Conservation (phyloP, 768 basidiomycete genomes). For the Kwoniella europaea region DNA sequence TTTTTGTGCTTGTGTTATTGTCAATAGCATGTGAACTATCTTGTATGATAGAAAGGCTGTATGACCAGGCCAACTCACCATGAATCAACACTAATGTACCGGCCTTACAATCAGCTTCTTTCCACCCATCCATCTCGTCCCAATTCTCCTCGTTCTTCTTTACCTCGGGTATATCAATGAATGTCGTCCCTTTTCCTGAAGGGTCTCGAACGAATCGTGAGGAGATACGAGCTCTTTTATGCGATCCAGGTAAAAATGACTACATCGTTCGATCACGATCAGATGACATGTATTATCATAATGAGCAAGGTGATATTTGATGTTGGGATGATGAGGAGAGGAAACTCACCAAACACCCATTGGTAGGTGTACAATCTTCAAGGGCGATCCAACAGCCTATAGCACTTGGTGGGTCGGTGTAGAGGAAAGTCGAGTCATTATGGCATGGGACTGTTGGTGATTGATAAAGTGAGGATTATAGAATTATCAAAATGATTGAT, state of each 20-base stretch:
- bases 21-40: not conserved
- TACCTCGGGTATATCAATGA: slow-evolving; percentile 66
- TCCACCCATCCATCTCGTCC: slow-evolving; percentile 53
- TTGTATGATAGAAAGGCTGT: no score
- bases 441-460: slow-evolving; percentile 74
- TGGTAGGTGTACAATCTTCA: slow-evolving; percentile 73
- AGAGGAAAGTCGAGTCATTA: slow-evolving; percentile 84
- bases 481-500: no score
- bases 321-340: not conserved
- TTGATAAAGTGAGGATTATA: no score
- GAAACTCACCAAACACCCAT: slow-evolving; percentile 56
- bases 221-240: slow-evolving; percentile 72
- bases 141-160: slow-evolving; percentile 50
- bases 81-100: slow-evolving; percentile 94
- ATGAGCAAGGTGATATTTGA: not conserved
- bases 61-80: slow-evolving; percentile 61
- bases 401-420: slow-evolving; percentile 87
- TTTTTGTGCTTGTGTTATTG: not conserved
- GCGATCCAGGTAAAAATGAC: slow-evolving; percentile 74
- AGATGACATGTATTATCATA: not conserved
- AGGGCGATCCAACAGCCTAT: slow-evolving; percentile 97
- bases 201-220: slow-evolving; percentile 84
- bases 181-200: slow-evolving; percentile 72
- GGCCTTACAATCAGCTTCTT: slow-evolving; percentile 54
- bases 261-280: slow-evolving; percentile 6